phyloP scores from a whole-genome alignment of 2,329 filamentous ascomycete genomes.

The Clonostachys chloroleuca region DNA sequence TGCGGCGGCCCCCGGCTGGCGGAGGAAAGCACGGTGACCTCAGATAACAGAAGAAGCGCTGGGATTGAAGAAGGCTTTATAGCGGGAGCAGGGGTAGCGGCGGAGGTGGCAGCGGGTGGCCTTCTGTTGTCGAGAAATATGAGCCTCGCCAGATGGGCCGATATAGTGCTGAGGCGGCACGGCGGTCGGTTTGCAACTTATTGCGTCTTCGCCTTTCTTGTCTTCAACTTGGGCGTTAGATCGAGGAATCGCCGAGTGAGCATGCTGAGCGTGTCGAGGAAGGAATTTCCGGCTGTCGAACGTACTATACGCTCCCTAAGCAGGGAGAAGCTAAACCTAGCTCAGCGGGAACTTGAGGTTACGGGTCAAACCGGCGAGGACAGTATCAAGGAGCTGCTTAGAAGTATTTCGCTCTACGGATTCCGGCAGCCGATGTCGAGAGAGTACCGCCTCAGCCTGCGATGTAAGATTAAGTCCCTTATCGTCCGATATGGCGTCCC shows the following conservation, averaged over 20 bases:
- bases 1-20: conserved; percentile 2
- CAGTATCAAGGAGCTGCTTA: neutral
- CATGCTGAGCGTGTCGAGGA: neutral
- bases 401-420: conserved; percentile 2
- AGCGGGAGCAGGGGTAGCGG: neutral
- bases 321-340: neutral
- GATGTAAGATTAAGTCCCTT: conserved; percentile 1
- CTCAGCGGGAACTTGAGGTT: neutral
- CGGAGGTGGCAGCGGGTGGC: neutral
- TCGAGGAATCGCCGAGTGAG: neutral
- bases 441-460: neutral
- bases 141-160: neutral
- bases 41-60: too few relatives aligned
- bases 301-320: neutral
- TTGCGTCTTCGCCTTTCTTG: neutral
- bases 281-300: neutral
- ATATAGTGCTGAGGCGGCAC: neutral
- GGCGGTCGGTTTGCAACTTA: too few relatives aligned
- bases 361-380: neutral
- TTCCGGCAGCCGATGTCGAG: conserved; percentile 2
- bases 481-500: neutral
- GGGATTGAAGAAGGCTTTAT: too few relatives aligned
- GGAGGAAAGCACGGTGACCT: too few relatives aligned
- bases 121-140: neutral
- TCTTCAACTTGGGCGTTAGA: neutral